These are phyloP conservation scores for Erodium trifolium DNA, from an alignment of 441 rosid genomes.

Conservation along the genomic window DNA sequence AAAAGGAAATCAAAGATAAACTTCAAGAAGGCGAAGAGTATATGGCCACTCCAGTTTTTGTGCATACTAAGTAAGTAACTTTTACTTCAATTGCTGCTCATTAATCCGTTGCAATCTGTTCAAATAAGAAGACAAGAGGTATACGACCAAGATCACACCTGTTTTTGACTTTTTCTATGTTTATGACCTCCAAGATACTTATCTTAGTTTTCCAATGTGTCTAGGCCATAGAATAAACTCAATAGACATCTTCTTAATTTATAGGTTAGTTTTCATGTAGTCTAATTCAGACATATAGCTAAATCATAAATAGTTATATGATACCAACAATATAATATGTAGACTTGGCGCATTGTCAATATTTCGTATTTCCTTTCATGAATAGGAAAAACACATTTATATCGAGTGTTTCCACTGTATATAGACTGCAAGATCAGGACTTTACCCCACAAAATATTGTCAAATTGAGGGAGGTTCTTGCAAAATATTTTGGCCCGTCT, in stretches of 20 bases:
- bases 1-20: conserved; percentile 47
- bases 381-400: no score
- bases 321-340: neutral
- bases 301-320: neutral
- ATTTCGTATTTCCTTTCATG: no score
- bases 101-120: neutral
- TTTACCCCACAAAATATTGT: conserved; percentile 27
- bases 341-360: no score
- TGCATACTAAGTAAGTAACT: conserved; percentile 61
- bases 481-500: conserved; percentile 36
- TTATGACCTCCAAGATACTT: neutral
- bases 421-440: conserved; percentile 56
- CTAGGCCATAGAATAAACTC: neutral
- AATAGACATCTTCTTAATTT: neutral
- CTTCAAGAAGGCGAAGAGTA: conserved; percentile 43
- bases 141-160: neutral
- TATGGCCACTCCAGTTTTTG: conserved; percentile 67
- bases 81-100: neutral
- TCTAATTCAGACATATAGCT: no score
- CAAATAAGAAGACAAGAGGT: neutral
- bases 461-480: conserved; percentile 40
- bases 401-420: conserved; percentile 13
- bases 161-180: no score
- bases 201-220: neutral
- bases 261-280: neutral